Percentiles rank a stretch among this genome's conserved stretches.
Conservation (phyloP, 2,329 filamentous ascomycete genomes). For the Beauveria sp. region DNA sequence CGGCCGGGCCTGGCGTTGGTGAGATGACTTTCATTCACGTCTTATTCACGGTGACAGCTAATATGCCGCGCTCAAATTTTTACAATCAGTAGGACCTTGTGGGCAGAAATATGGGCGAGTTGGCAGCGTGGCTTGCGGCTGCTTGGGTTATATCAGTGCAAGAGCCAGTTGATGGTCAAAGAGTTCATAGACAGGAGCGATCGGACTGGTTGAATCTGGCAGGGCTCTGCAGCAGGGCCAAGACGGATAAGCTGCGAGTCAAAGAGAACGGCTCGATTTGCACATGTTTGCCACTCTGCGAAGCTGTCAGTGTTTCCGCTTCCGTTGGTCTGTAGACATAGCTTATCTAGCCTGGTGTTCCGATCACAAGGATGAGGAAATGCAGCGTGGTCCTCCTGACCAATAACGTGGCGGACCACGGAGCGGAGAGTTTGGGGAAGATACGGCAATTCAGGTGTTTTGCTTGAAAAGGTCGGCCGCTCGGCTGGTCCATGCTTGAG, state of each 20-base stretch:
- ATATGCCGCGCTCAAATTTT: no score
- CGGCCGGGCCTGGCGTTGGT: no score
- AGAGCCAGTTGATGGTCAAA: no score
- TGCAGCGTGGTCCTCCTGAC: background rate
- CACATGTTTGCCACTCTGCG: background rate
- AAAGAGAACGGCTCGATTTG: background rate
- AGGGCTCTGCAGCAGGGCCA: no score
- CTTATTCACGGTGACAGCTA: no score
- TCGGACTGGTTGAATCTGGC: no score
- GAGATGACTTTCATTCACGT: no score
- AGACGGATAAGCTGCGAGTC: background rate
- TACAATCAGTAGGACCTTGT: no score
- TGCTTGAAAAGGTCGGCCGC: background rate
- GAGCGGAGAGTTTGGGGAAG: background rate
- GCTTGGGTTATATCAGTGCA: no score
- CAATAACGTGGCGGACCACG: background rate
- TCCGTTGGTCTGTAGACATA: background rate
- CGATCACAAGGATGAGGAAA: background rate
- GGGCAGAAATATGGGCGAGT: no score
- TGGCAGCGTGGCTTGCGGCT: no score
- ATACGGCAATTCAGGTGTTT: background rate
- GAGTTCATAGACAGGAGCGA: no score
- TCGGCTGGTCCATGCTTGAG: background rate
- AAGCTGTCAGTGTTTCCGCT: background rate
- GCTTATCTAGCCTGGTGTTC: background rate